A percentile compares a stretch with the other conserved stretches of the same genome.
Evolutionary conservation across 768 basidiomycete species (phyloP).

Genomic region (Hebeloma cylindrosporum): DNA sequence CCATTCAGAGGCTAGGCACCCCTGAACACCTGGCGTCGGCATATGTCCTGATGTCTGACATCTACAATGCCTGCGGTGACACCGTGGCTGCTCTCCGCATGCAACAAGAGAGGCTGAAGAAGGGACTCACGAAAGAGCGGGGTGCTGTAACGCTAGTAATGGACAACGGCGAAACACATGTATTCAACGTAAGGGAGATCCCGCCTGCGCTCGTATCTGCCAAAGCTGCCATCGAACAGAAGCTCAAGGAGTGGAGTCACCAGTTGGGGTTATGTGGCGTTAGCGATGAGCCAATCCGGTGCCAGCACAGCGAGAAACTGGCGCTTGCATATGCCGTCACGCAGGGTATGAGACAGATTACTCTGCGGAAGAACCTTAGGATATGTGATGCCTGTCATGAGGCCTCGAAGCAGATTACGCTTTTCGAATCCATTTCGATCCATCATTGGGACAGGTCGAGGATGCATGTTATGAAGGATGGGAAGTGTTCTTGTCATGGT

Average conservation of each 20-base stretch:
- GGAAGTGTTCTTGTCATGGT: conserved; percentile 27
- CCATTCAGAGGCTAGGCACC: conserved; percentile 23
- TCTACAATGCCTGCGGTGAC: conserved; percentile 22
- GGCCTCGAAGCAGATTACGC: conserved; percentile 25
- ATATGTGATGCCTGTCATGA: conserved; percentile 27
- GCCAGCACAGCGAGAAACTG: conserved; percentile 25
- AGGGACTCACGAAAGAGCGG: no score
- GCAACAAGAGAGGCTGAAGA: no score
- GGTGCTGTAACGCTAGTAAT: no score
- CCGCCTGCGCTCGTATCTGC: conserved; percentile 20
- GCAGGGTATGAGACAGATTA: conserved; percentile 23
- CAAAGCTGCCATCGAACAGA: conserved; percentile 20
- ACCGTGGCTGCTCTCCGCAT: no score
- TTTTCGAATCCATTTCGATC: conserved; percentile 26
- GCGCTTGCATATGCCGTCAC: conserved; percentile 25
- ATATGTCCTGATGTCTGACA: conserved; percentile 23
- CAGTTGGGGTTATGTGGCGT: conserved; percentile 21
- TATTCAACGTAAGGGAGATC: conserved; percentile 24
- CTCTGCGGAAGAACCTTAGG: conserved; percentile 25
- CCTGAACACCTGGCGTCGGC: conserved; percentile 25
- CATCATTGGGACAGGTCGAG: conserved; percentile 27
- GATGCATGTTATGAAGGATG: conserved; percentile 25
- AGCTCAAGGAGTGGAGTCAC: conserved; percentile 25
- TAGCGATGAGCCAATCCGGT: conserved; percentile 25
- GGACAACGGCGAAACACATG: conserved; percentile 25